Conservation (phyloP, 441 rosid genomes). For the Sinapis alba region DNA sequence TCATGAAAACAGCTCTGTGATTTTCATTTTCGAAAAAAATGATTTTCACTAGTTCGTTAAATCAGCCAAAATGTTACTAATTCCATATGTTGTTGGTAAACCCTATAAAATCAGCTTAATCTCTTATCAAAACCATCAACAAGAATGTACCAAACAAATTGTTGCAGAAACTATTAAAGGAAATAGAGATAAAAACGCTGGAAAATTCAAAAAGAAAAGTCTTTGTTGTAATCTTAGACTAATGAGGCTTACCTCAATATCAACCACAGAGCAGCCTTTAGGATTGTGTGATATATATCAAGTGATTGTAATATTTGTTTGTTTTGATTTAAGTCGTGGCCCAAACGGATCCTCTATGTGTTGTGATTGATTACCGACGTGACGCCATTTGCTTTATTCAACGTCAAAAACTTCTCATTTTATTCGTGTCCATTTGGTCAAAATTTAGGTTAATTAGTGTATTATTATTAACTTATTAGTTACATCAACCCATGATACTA, state of each 20-base stretch:
- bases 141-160: background rate
- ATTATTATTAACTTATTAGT: background rate
- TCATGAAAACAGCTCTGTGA: background rate
- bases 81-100: background rate
- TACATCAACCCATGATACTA: background rate
- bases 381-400: conserved; percentile 29
- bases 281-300: conserved; percentile 11
- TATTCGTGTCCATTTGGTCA: background rate
- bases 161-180: background rate
- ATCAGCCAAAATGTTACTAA: background rate
- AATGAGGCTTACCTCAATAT: background rate
- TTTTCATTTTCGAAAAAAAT: background rate
- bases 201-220: background rate
- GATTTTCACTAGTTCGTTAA: background rate
- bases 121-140: background rate
- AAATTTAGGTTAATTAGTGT: background rate
- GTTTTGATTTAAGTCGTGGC: conserved; percentile 25
- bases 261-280: conserved; percentile 20
- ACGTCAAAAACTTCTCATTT: conserved; percentile 2
- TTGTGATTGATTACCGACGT: conserved; percentile 19
- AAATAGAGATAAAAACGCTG: background rate
- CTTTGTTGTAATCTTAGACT: conserved; percentile 1
- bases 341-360: background rate
- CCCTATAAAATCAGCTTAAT: background rate
- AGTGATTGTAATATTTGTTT: conserved; percentile 21